Base-by-base conservation (phyloP, 2,329 filamentous ascomycete species). In the Monosporascus sp. region DNA sequence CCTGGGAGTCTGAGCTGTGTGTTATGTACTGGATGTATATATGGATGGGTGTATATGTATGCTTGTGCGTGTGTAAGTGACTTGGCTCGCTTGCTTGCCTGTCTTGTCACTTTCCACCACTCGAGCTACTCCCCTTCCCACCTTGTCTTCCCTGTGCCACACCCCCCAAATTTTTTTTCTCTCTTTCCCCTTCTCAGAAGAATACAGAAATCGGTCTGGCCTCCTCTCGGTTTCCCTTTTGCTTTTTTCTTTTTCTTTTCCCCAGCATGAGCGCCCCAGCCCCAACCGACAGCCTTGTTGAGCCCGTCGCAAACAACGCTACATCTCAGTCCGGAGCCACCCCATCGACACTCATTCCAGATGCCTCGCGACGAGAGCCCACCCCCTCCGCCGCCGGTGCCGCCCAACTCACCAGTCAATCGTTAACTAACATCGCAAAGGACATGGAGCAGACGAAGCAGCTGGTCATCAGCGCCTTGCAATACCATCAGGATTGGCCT, bases 401-500 rank as follows among this genome's bases (percentile, higher is more conserved):
- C 81, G 63, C 81, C 81, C 73, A 84, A 84, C 79, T 84, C 81
- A 70, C 81, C 81, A 63, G 80, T 83, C 79, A 79, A 79, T 82
- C 85, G 81, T 75, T 84, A 80, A 87, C 50, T 53, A 37, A 53
- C 48, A 49, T 64, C 55, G 48, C 54, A 45, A 57, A 58, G 37
- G 61, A 65, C 48, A 65, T 67, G 53, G 61, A 64, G 56, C 43
- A 59, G 56, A 66, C 66, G 50, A 68, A 68, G 63, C 59, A 65
- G 58, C 60, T 74, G 80, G 92, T 79, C 79, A 74, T 85, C 68
- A 73, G 75, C 62, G 83, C 87, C 55, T 83, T 97, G 63, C 89
- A 89, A 72, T 86, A 91, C 71, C 96, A 90, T 76, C 84, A 85
- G 66, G 90, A 97, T 79, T 97, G 97, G 76, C 93, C 93, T 55